Percentiles rank a stretch among this genome's conserved stretches.
These are phyloP conservation scores for Eucalyptus sp. DNA, from an alignment of 345 rosid species.

Conservation along the genomic window DNA sequence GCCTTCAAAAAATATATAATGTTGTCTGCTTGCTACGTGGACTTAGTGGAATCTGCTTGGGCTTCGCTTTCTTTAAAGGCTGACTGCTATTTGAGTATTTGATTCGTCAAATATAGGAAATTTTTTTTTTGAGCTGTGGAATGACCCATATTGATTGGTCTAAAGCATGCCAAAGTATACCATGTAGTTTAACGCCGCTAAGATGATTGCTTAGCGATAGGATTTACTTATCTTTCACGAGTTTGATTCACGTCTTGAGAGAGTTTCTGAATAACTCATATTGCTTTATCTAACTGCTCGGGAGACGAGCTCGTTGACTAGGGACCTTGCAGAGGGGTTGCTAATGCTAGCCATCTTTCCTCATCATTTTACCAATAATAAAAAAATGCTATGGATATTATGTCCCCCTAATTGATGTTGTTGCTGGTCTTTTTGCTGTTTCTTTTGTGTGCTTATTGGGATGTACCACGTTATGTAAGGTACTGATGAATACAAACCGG, in stretches of 20 bases:
- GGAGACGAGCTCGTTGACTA: no score
- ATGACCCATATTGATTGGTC: background rate
- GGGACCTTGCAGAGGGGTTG: background rate
- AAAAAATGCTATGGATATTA: background rate
- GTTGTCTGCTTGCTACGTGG: accelerated
- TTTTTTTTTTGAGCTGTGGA: background rate
- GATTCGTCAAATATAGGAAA: background rate
- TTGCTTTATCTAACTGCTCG: background rate
- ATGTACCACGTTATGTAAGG: background rate
- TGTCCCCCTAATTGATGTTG: background rate
- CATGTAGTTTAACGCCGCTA: background rate
- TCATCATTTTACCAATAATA: background rate
- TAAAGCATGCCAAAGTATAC: background rate
- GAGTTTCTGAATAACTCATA: background rate
- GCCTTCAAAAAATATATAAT: background rate
- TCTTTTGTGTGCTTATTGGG: background rate
- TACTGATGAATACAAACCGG: background rate
- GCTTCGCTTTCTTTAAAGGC: background rate
- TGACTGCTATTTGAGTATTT: background rate
- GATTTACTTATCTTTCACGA: background rate
- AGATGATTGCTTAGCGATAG: background rate
- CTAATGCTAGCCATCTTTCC: background rate
- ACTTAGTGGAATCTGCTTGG: background rate
- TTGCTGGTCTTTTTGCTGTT: background rate
- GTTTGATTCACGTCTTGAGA: background rate